Conservation (phyloP, 345 rosid species). For the Turnera subulata region DNA sequence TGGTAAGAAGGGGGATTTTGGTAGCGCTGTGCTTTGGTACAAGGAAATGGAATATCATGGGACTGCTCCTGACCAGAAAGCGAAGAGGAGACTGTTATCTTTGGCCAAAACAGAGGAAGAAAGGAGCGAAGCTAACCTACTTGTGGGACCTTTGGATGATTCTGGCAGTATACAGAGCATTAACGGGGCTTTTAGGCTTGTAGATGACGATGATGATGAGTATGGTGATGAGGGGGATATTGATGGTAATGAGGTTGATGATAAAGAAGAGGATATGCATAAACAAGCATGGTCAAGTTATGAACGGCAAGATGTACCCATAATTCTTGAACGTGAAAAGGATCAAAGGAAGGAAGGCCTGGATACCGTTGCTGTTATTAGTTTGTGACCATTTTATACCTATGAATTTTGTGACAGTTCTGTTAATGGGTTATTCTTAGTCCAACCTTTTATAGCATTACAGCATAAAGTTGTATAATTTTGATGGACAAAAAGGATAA, state of each 20-base stretch:
- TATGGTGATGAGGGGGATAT: conserved; percentile 15
- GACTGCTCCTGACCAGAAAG: conserved; percentile 73
- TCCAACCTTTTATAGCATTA: too few species aligned
- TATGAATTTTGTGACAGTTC: too few species aligned
- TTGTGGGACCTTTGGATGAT: conserved; percentile 35
- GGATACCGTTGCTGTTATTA: conserved; percentile 1
- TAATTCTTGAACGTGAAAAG: background rate
- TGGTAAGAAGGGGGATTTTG: conserved; percentile 75
- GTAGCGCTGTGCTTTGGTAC: conserved; percentile 76
- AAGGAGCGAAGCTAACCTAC: conserved; percentile 53
- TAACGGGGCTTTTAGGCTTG: conserved; percentile 23
- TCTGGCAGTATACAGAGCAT: conserved; percentile 15
- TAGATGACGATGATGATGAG: conserved; percentile 33
- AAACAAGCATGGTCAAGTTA: background rate
- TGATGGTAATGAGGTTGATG: background rate
- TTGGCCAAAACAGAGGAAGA: conserved; percentile 70
- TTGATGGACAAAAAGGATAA: too few species aligned
- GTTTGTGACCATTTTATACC: conserved; percentile 4
- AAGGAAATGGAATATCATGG: conserved; percentile 78
- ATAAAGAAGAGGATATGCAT: background rate
- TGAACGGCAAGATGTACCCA: conserved; percentile 2
- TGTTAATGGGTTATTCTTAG: too few species aligned
- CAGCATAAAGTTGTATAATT: too few species aligned
- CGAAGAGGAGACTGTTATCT: conserved; percentile 77
- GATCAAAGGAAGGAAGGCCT: conserved; percentile 9